These are phyloP conservation scores for Triticum urartu DNA, from an alignment of 176 grass and related monocot genomes.

Conservation along the genomic window DNA sequence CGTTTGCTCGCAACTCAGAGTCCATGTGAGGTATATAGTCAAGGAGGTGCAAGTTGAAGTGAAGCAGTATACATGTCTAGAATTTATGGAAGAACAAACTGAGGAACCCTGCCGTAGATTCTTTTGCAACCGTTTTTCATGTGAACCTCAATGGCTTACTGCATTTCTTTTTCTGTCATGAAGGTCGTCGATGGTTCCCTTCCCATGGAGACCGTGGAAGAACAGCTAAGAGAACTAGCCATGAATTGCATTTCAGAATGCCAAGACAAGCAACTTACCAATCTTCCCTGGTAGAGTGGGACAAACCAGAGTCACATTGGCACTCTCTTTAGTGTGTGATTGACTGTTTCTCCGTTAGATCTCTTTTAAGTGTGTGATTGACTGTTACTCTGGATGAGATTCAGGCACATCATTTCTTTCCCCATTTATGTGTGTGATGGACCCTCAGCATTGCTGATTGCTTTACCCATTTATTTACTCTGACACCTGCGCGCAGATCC, in stretches of 20 bases:
- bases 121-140: background rate
- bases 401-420: background rate
- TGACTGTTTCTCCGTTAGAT: background rate
- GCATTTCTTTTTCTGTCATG: slow-evolving; percentile 4
- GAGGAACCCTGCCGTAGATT: background rate
- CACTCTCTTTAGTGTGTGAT: background rate
- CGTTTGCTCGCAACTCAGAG: background rate
- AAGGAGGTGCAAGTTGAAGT: background rate
- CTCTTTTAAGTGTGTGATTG: background rate
- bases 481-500: background rate
- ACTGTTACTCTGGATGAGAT: background rate
- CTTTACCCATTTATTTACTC: background rate
- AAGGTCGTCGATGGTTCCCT: slow-evolving; percentile 72
- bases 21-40: background rate
- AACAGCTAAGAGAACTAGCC: slow-evolving; percentile 57
- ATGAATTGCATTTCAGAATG: slow-evolving; percentile 52
- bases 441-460: too few relatives aligned
- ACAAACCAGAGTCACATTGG: background rate
- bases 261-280: slow-evolving; percentile 57
- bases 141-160: background rate
- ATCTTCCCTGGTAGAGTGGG: slow-evolving; percentile 38
- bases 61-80: background rate
- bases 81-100: background rate
- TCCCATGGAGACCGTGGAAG: slow-evolving; percentile 69
- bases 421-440: too few relatives aligned